Conservation (phyloP, 768 basidiomycete genomes). For the Tulasnella sp. region DNA sequence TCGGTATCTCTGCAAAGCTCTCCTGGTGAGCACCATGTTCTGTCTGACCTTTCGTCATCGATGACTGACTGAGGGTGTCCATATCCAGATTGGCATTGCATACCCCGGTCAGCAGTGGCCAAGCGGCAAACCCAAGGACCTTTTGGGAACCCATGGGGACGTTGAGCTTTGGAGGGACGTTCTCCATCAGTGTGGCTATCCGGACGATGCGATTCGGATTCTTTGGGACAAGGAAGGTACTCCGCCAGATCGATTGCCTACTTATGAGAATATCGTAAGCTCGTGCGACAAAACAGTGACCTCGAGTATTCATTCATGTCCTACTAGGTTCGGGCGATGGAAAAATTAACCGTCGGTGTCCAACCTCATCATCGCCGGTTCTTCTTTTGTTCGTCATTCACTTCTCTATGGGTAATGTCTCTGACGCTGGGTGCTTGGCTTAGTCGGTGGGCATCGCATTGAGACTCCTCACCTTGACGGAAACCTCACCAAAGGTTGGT, state of each 20-base stretch:
- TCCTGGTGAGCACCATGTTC: too few relatives aligned
- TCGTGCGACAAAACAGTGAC: background rate
- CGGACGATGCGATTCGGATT: background rate
- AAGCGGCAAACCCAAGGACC: background rate
- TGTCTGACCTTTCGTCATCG: too few relatives aligned
- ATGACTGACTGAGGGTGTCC: too few relatives aligned
- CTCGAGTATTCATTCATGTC: background rate
- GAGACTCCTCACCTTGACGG: background rate
- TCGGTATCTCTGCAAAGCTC: too few relatives aligned
- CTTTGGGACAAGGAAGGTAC: background rate
- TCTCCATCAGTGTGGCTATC: background rate
- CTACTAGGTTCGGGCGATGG: background rate
- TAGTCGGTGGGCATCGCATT: background rate
- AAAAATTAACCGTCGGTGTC: background rate
- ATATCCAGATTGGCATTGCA: background rate
- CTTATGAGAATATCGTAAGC: background rate
- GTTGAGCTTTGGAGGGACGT: background rate
- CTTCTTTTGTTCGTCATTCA: background rate
- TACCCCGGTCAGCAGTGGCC: background rate
- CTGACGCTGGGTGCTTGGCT: background rate
- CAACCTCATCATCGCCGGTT: background rate
- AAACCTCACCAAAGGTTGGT: too few relatives aligned
- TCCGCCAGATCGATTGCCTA: background rate
- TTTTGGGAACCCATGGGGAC: background rate
- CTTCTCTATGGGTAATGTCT: background rate